Base-by-base conservation (phyloP, 768 basidiomycete genomes). In the Dioszegia crocea region DNA sequence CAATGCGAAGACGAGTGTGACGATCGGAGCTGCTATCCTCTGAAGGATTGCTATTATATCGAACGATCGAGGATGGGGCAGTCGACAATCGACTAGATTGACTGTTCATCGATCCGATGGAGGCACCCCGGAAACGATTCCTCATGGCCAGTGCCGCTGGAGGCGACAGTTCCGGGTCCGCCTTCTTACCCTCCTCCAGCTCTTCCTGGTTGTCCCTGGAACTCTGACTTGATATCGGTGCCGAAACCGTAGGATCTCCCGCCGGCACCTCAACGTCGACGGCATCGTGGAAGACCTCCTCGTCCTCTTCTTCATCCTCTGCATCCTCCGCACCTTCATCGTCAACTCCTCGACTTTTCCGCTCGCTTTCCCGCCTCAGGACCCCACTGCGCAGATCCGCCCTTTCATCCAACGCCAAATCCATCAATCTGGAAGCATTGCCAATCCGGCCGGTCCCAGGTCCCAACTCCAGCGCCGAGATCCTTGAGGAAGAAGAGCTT, bases 81-180 rank as follows among this genome's bases (percentile, higher is more conserved):
- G 65, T 64, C 6, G 57, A 62, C 11, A 66, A 33, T 2, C 63
- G 56, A 21, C 65, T 64, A 2, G 65, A 66, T 4, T 62, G 61
- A 21, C 62, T 70, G 6, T 44, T 66, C 26, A 52, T 36, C 2
- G 65, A 66, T 1, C 65, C 65, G 51, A 66, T 57, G 40, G 59
- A 61, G 2, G 57, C 65, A 1, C 65, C 65, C 10, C 68, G 57
- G 24, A 24, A 44, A 12, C 65, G 60, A 11, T 57, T 60, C 16
- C 45, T 31, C 12, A 54, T 46, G 11, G 51, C 36, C 1, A 31
- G 26, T 5, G 51, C 10, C 6, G 33, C 19, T 21, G 51, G 51
- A 4, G 51, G 38, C 2, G 38, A 49, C 30, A 45, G 16, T n/a
- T 47, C 49, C 16, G 39, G 57, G 11, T 27, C 40, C 23, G 24